Conservation (phyloP, 1,284 basidiomycete species). For the Takashimella tepidaria region DNA sequence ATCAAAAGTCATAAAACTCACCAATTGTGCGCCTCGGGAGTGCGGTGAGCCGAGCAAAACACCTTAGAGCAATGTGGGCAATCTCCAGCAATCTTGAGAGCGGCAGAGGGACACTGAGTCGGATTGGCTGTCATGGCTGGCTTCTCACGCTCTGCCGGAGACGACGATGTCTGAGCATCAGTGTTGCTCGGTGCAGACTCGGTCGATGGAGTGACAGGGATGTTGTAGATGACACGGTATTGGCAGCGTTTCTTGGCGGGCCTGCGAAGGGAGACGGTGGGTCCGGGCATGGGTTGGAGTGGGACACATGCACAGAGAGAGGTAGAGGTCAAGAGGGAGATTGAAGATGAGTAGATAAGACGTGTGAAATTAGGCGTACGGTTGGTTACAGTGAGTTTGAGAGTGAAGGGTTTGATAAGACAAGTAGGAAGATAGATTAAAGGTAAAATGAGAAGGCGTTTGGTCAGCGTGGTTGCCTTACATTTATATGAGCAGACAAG, state of each 20-base stretch:
- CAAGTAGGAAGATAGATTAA: no score
- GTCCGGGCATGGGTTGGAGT: background rate
- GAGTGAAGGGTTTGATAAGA: no score
- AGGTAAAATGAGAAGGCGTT: no score
- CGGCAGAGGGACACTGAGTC: conserved; percentile 47
- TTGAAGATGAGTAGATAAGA: no score
- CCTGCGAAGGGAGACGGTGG: conserved; percentile 21
- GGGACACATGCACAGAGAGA: no score
- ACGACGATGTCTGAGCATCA: conserved; percentile 8
- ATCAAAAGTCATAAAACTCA: conserved; percentile 23
- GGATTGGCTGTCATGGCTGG: conserved; percentile 37
- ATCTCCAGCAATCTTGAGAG: conserved; percentile 46
- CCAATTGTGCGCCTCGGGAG: conserved; percentile 50
- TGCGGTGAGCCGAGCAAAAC: conserved; percentile 47
- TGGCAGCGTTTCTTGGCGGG: conserved; percentile 48
- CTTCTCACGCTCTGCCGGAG: conserved; percentile 28
- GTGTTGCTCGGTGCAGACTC: conserved; percentile 14
- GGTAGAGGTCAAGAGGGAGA: no score
- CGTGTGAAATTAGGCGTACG: no score
- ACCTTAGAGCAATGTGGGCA: conserved; percentile 48
- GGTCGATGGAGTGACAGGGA: conserved; percentile 23
- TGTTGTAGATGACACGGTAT: conserved; percentile 47
- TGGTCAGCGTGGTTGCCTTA: no score
- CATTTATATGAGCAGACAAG: no score
- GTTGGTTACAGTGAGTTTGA: no score